phyloP scores from a whole-genome alignment of 495 filamentous ascomycete species.

The Astrothelium macrocarpum region DNA sequence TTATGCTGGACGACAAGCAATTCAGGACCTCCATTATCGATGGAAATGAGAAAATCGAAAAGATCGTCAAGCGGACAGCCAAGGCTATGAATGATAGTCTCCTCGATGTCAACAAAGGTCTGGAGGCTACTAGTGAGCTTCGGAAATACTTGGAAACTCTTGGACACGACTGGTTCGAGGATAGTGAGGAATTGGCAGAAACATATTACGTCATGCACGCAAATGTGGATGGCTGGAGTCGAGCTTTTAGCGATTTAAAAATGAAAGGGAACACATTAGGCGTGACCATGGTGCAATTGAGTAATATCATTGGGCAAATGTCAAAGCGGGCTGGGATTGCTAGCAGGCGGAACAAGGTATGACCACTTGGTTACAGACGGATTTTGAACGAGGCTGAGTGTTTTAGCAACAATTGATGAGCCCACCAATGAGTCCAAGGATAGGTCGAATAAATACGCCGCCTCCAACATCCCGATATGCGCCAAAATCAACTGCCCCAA shows the following conservation, averaged over 20 bases:
- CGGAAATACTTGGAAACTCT: constrained; percentile 59
- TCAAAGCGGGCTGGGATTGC: constrained; percentile 33
- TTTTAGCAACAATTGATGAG: not conserved
- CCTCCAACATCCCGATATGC: not conserved
- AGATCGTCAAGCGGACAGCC: constrained; percentile 71
- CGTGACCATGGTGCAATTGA: constrained; percentile 27
- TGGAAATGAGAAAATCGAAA: constrained; percentile 86
- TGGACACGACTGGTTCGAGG: constrained; percentile 43
- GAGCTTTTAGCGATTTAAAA: constrained; percentile 26
- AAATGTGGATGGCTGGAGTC: constrained; percentile 31
- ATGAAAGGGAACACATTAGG: constrained; percentile 30
- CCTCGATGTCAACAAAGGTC: constrained; percentile 67
- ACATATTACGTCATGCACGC: constrained; percentile 32
- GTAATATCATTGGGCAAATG: constrained; percentile 30
- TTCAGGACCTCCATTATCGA: constrained; percentile 73
- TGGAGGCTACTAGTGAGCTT: constrained; percentile 66
- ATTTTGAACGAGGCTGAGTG: not conserved
- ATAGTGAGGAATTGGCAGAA: constrained; percentile 21
- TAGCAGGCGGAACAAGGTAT: constrained; percentile 28
- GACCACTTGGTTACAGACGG: not conserved
- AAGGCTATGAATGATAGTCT: constrained; percentile 62
- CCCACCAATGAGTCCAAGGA: not conserved
- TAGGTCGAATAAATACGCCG: not conserved
- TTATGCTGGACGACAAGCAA: constrained; percentile 73
- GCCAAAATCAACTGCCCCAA: not conserved